Evolutionary conservation across 1,284 basidiomycete genomes (phyloP).

Genomic region (Ceraceosorus guamensis): DNA sequence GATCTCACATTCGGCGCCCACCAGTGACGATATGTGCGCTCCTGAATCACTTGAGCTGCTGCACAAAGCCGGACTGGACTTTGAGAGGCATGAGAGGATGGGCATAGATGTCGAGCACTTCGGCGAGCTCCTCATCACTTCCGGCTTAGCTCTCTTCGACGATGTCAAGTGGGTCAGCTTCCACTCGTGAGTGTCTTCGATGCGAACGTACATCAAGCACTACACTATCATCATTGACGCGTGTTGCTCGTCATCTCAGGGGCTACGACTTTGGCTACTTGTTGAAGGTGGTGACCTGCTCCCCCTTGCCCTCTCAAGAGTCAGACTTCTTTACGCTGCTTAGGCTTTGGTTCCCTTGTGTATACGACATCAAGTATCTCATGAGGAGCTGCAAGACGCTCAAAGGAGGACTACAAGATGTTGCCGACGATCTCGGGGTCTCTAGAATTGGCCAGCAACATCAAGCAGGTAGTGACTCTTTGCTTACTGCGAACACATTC

Average conservation of each 20-base stretch:
- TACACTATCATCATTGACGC: background rate
- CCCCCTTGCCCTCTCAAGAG: slow-evolving; percentile 80
- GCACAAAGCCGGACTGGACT: slow-evolving; percentile 91
- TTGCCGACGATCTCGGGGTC: slow-evolving; percentile 86
- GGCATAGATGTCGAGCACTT: slow-evolving; percentile 92
- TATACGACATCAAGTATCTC: slow-evolving; percentile 97
- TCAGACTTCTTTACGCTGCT: slow-evolving; percentile 83
- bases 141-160: slow-evolving; percentile 78
- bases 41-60: slow-evolving; percentile 92
- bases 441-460: slow-evolving; percentile 84
- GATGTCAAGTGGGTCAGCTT: slow-evolving; percentile 97
- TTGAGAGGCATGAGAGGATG: slow-evolving; percentile 81
- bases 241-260: slow-evolving; percentile 52
- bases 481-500: slow-evolving; percentile 85
- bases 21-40: slow-evolving; percentile 92
- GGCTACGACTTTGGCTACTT: slow-evolving; percentile 99
- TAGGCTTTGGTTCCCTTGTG: slow-evolving; percentile 86
- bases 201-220: background rate
- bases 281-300: slow-evolving; percentile 83
- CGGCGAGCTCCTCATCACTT: slow-evolving; percentile 93
- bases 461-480: slow-evolving; percentile 90
- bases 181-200: slow-evolving; percentile 65
- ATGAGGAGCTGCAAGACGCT: slow-evolving; percentile 80
- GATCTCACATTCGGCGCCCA: slow-evolving; percentile 4
- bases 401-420: slow-evolving; percentile 89